Percentiles rank a stretch among this genome's conserved stretches.
phyloP scores from a whole-genome alignment of 1,284 basidiomycete genomes.

The Coniferiporia weirii region DNA sequence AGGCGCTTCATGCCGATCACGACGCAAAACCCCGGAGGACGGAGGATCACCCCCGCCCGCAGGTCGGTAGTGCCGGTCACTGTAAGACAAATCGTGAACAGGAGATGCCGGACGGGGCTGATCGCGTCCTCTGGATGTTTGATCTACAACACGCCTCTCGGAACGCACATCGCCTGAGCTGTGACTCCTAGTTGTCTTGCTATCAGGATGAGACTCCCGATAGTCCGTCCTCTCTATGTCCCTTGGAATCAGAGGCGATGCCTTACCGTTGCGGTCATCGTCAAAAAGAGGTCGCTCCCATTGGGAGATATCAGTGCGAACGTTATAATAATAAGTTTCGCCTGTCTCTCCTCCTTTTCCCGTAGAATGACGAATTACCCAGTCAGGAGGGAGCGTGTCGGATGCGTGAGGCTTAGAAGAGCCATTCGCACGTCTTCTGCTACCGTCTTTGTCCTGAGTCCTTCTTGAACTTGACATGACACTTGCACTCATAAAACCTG shows the following conservation, averaged over 20 bases:
- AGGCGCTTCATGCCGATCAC: constrained; percentile 1
- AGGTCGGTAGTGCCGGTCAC: constrained; percentile 17
- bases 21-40: neutral
- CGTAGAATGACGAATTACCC: constrained; percentile 41
- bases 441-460: constrained; percentile 17
- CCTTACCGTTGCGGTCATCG: constrained; percentile 13
- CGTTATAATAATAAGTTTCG: constrained; percentile 56
- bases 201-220: neutral
- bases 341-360: constrained; percentile 42
- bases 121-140: neutral
- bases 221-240: neutral
- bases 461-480: constrained; percentile 45
- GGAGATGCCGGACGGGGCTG: constrained; percentile 1
- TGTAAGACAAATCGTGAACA: neutral
- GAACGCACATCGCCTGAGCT: constrained; percentile 7
- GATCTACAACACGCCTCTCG: neutral
- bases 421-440: constrained; percentile 22
- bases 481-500: constrained; percentile 51
- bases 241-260: constrained; percentile 1
- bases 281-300: constrained; percentile 45
- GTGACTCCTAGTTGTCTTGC: neutral
- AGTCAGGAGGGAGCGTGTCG: constrained; percentile 48
- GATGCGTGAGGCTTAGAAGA: constrained; percentile 15
- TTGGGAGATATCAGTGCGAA: constrained; percentile 49
- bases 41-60: neutral